These are phyloP conservation scores for Phialophora expanda DNA, from an alignment of 2,329 filamentous ascomycete genomes.

Conservation along the genomic window DNA sequence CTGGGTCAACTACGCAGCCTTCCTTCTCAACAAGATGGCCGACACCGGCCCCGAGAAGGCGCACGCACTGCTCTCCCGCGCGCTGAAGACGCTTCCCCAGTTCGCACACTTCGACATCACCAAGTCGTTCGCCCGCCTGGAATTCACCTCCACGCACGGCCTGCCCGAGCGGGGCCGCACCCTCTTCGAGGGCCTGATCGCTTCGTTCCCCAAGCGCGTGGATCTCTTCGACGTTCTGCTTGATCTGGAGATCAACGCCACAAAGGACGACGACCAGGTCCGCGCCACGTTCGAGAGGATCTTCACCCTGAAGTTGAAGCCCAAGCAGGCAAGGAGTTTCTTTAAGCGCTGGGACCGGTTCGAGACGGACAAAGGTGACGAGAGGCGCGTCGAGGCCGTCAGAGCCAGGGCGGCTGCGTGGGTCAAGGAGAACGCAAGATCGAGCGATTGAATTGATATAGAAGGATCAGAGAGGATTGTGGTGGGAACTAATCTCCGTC, in stretches of 20 bases:
- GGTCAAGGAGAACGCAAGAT: constrained; percentile 21
- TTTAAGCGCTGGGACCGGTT: constrained; percentile 92
- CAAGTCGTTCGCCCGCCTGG: constrained; percentile 85
- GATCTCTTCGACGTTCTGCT: constrained; percentile 93
- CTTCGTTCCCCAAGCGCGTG: constrained; percentile 83
- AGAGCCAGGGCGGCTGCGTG: constrained; percentile 65
- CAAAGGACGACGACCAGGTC: constrained; percentile 65
- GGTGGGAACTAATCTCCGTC: no score
- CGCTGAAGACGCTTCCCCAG: constrained; percentile 78
- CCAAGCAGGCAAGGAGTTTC: constrained; percentile 80
- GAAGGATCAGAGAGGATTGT: not conserved
- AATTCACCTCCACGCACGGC: constrained; percentile 82
- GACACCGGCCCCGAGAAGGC: constrained; percentile 68
- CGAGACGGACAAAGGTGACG: constrained; percentile 73
- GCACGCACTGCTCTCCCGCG: constrained; percentile 78
- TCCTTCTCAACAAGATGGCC: constrained; percentile 75
- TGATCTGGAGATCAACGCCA: constrained; percentile 80
- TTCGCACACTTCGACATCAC: constrained; percentile 75
- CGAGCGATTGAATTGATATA: not conserved
- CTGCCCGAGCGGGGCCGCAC: constrained; percentile 91
- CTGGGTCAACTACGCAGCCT: constrained; percentile 94
- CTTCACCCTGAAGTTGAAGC: constrained; percentile 68
- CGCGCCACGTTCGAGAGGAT: constrained; percentile 84
- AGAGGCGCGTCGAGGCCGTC: constrained; percentile 72
- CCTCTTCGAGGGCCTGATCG: constrained; percentile 86